Percentiles rank a stretch among this genome's conserved stretches.
These are phyloP conservation scores for Globisporangium camurandrum DNA, from an alignment of 352 stramenopile genomes.

Conservation along the genomic window DNA sequence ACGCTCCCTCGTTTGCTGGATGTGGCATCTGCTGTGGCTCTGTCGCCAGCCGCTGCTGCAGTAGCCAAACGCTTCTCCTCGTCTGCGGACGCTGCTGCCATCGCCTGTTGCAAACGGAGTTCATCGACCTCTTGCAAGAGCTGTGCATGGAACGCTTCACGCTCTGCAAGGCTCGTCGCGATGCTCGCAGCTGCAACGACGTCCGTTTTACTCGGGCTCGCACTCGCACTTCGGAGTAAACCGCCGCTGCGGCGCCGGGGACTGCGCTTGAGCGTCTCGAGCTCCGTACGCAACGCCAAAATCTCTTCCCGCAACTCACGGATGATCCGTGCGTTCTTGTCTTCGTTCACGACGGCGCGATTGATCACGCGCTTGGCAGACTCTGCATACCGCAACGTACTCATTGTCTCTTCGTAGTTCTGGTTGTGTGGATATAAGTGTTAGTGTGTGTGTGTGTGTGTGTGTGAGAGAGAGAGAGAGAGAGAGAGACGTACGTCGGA, in stretches of 20 bases:
- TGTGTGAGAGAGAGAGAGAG: background rate
- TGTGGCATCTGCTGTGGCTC: too few relatives aligned
- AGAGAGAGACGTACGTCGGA: constrained; percentile 33
- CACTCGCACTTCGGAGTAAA: too few relatives aligned
- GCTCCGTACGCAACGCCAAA: constrained; percentile 34
- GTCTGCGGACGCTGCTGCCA: too few relatives aligned
- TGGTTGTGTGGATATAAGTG: constrained; percentile 7
- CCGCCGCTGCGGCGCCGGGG: constrained; percentile 18
- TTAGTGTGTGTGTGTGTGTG: background rate
- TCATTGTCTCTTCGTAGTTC: constrained; percentile 85
- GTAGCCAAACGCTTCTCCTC: too few relatives aligned
- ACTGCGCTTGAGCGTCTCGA: constrained; percentile 24
- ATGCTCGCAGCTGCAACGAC: constrained; percentile 7
- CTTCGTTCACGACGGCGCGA: constrained; percentile 72
- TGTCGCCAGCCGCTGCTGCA: background rate
- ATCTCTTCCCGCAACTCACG: constrained; percentile 72
- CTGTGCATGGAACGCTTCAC: constrained; percentile 38
- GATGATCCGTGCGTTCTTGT: constrained; percentile 74
- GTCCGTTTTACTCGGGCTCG: constrained; percentile 16
- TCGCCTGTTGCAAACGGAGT: constrained; percentile 12
- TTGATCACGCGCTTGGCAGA: constrained; percentile 83
- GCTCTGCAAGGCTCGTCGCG: constrained; percentile 31
- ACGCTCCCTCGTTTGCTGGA: background rate
- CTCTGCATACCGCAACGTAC: constrained; percentile 75
- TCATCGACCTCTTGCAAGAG: constrained; percentile 43